phyloP scores from a whole-genome alignment of 1,139 yeast species.

The Saccharomycopsis hybrid region DNA sequence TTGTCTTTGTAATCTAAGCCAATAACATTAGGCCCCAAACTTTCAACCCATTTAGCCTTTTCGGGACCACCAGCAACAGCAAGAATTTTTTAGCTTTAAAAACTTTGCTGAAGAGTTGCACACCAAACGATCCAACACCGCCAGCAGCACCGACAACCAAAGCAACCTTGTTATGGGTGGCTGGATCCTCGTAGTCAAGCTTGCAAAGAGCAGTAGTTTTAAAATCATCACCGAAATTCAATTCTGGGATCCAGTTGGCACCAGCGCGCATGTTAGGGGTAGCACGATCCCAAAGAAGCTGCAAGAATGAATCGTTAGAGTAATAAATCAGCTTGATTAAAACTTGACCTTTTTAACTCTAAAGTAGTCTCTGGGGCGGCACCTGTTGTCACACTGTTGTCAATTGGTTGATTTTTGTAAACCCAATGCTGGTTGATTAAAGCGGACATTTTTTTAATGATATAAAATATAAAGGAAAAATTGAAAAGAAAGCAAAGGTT shows the following conservation, averaged over 20 bases:
- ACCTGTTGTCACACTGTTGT: conserved; percentile 25
- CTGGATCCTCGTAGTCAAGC: conserved; percentile 23
- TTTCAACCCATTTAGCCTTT: conserved; percentile 48
- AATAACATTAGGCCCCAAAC: conserved; percentile 48
- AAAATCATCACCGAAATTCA: too few relatives aligned
- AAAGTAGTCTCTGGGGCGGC: conserved; percentile 34
- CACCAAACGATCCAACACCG: conserved; percentile 59
- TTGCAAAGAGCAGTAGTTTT: conserved; percentile 42
- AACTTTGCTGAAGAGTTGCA: conserved; percentile 51
- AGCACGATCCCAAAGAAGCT: conserved; percentile 53
- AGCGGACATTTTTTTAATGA: too few relatives aligned
- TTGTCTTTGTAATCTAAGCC: conserved; percentile 49
- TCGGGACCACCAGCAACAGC: conserved; percentile 61
- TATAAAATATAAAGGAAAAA: too few relatives aligned
- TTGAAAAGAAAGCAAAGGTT: too few relatives aligned
- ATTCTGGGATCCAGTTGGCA: too few relatives aligned
- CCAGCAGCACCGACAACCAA: conserved; percentile 65
- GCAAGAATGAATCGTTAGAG: conserved; percentile 66
- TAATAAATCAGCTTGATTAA: conserved; percentile 32
- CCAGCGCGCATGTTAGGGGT: conserved; percentile 57
- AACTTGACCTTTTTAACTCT: conserved; percentile 28
- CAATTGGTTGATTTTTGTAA: conserved; percentile 26
- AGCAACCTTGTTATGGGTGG: conserved; percentile 38
- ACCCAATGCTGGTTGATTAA: conserved; percentile 30
- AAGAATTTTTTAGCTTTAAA: conserved; percentile 50